Base-by-base conservation (phyloP, 2,329 filamentous ascomycete genomes). In the Myriosclerotinia curreyana region DNA sequence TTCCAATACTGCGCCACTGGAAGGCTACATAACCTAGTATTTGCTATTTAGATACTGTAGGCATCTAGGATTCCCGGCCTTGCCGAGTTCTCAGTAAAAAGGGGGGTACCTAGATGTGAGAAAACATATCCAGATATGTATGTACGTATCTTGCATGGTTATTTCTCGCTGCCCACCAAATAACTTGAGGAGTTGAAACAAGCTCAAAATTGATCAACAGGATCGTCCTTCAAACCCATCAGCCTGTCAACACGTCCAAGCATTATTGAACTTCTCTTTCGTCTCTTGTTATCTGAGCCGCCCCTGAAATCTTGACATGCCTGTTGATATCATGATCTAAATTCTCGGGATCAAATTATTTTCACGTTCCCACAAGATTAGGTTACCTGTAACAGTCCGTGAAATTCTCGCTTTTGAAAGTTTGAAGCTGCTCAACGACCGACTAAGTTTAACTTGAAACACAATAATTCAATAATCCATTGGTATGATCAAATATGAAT, bases 151-250 rank as follows among this genome's bases (percentile, higher is more conserved):
- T 31, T 31, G 28, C 28, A 31, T 5, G 2, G 12, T n/a, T n/a
- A 17, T n/a, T 31, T 31, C 25, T 28, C 22, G n/a, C 22, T 55
- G 36, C 40, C 17, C 36, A 12, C 20, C 28, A 20, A 12, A 36
- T 20, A 42, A 34, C 11, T 53, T 9, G 38, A 40, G 38, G 17
- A 38, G 50, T 62, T 46, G 9, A 62, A 62, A 55, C 60, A 62
- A 62, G 49, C 60, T 56, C 48, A 62, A 55, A 54, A 51, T 52
- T 60, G 46, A 60, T 60, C 56, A 36, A 44, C 50, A 34, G 15
- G 40, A 54, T 44, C 48, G 50, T 60, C 58, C 36, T 44, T 54
- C n/a, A 55, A n/a, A 44, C 20, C n/a, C 25, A 31, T 54, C 36
- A 60, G 17, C 12, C 14, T 58, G 48, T 48, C 28, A 48, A 59